Evolutionary conservation across 306 rosid genomes (phyloP).

Genomic region (Ormosia emarginata): DNA sequence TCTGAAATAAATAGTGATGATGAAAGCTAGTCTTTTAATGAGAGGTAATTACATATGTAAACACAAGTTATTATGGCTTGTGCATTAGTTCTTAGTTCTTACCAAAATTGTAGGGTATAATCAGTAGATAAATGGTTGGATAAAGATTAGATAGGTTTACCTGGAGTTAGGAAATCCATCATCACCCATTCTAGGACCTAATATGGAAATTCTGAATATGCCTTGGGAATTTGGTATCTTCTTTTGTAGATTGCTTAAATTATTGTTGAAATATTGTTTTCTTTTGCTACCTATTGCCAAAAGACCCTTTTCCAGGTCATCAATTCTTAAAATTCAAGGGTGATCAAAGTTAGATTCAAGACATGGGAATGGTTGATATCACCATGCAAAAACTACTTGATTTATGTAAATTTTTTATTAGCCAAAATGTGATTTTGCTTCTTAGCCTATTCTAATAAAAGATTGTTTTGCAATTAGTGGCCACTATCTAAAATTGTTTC

Average conservation of each 20-base stretch:
- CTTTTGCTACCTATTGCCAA: not conserved
- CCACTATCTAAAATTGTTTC: not conserved
- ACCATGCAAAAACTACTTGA: not conserved
- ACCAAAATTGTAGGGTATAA: not conserved
- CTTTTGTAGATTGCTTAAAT: not conserved
- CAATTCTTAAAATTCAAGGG: not conserved
- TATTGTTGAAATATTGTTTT: not conserved
- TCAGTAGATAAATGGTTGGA: not conserved
- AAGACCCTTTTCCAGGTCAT: not conserved
- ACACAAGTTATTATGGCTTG: not conserved
- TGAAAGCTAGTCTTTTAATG: constrained; percentile 43
- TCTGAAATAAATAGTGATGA: constrained; percentile 80
- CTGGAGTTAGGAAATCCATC: not conserved
- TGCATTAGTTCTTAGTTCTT: not conserved
- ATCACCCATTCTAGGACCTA: not conserved
- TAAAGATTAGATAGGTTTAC: not conserved
- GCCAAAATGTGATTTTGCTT: not conserved
- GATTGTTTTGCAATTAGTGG: not conserved
- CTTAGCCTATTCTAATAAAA: constrained; percentile 4
- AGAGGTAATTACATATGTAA: constrained; percentile 24
- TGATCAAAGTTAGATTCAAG: not conserved
- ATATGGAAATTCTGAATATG: not conserved
- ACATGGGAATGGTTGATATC: not conserved
- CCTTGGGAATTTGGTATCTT: not conserved
- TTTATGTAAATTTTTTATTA: not conserved